Conservation (phyloP, 371 early-diverging fungal genomes). For the Entomophthora muscae region DNA sequence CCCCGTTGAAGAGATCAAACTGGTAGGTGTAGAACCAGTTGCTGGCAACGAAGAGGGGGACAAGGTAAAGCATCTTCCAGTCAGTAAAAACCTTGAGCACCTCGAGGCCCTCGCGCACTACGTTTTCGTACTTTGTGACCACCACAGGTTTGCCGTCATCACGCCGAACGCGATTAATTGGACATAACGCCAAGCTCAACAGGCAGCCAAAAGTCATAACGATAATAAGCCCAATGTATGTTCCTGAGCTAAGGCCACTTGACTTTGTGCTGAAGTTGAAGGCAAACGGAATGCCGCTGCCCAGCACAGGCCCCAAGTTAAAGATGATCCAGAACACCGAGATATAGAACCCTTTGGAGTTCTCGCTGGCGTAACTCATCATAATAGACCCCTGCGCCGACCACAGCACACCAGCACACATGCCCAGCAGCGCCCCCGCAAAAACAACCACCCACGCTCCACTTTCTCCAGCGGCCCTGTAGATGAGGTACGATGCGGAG, state of each 20-base stretch:
- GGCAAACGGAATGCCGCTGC: slow-evolving; percentile 44
- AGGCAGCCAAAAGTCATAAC: slow-evolving; percentile 38
- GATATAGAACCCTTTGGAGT: slow-evolving; percentile 52
- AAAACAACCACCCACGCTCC: slow-evolving; percentile 23
- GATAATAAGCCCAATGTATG: slow-evolving; percentile 41
- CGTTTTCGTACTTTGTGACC: slow-evolving; percentile 24
- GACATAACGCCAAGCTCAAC: slow-evolving; percentile 29
- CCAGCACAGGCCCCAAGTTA: slow-evolving; percentile 57
- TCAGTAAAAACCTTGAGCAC: slow-evolving; percentile 40
- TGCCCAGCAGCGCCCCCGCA: slow-evolving; percentile 39
- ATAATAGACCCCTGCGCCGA: slow-evolving; percentile 47
- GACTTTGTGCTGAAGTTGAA: slow-evolving; percentile 23
- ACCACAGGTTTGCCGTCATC: slow-evolving; percentile 39
- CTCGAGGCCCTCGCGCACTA: slow-evolving; percentile 32
- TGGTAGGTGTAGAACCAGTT: slow-evolving; percentile 66
- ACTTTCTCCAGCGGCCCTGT: slow-evolving; percentile 18
- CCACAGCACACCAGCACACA: slow-evolving; percentile 40
- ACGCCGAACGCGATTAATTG: slow-evolving; percentile 34
- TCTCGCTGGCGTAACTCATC: slow-evolving; percentile 46
- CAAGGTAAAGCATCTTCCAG: slow-evolving; percentile 34
- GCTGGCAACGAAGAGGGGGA: slow-evolving; percentile 51
- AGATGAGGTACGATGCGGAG: slow-evolving; percentile 29
- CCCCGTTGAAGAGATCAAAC: slow-evolving; percentile 25
- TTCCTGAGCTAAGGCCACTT: slow-evolving; percentile 26
- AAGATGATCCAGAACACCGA: slow-evolving; percentile 64